Conservation (phyloP, 257 asterid species). For the Scutellaria minor region DNA sequence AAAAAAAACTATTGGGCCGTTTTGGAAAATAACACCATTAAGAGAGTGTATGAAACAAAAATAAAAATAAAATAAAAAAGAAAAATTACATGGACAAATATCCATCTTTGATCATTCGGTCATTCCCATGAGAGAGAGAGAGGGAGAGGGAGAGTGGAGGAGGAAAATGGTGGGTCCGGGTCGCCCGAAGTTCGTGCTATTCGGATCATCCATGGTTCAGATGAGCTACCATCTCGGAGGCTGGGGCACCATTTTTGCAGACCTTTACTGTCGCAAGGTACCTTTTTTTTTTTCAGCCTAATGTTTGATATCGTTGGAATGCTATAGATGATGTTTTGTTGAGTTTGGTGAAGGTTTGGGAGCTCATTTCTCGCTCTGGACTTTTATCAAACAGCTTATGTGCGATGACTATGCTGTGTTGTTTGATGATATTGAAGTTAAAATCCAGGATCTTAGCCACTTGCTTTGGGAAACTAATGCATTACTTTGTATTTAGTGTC, state of each 20-base stretch:
- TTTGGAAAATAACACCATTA: too few species aligned
- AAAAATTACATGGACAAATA: too few species aligned
- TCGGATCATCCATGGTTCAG: constrained; percentile 87
- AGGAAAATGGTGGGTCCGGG: constrained; percentile 68
- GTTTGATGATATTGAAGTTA: neutral
- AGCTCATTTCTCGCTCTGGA: neutral
- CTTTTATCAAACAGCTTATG: too few species aligned
- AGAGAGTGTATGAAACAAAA: too few species aligned
- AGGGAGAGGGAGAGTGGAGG: neutral
- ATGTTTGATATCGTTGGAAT: neutral
- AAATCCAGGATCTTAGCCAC: neutral
- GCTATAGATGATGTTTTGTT: neutral
- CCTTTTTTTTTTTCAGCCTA: neutral
- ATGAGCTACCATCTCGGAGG: constrained; percentile 65
- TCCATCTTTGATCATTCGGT: too few species aligned
- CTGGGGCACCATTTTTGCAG: constrained; percentile 82
- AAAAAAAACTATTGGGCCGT: too few species aligned
- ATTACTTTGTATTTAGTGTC: neutral
- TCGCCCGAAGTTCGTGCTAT: constrained; percentile 73
- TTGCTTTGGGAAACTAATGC: too few species aligned
- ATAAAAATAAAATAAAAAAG: too few species aligned
- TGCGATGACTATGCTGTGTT: neutral
- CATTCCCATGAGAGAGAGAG: too few species aligned
- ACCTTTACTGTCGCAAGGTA: constrained; percentile 81
- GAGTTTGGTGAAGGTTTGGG: neutral